Evolutionary conservation across 257 asterid species (phyloP).

Genomic region (Solanum sparsipilum): DNA sequence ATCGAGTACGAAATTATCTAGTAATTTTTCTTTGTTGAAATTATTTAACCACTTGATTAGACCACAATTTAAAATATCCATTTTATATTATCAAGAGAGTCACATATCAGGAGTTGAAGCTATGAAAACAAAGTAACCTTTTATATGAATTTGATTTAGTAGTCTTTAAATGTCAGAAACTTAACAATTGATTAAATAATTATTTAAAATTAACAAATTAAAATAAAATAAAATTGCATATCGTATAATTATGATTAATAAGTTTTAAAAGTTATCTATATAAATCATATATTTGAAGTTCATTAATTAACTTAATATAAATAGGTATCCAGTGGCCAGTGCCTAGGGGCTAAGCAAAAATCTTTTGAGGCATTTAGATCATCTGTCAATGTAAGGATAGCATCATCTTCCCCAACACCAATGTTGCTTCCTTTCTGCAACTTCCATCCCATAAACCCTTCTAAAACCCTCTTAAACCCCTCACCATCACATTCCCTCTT

Average conservation of each 20-base stretch:
- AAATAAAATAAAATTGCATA: not conserved
- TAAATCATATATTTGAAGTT: too few species aligned
- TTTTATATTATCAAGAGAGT: not conserved
- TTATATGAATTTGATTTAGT: not conserved
- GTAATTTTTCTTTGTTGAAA: not conserved
- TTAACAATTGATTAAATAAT: not conserved
- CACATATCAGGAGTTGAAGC: not conserved
- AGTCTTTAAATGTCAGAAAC: not conserved
- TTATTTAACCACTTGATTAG: not conserved
- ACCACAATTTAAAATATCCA: not conserved
- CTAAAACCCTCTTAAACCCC: conserved; percentile 24
- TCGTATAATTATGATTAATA: not conserved
- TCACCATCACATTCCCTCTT: conserved; percentile 4
- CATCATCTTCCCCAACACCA: not conserved
- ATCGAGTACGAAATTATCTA: not conserved
- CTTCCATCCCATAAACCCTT: conserved; percentile 4
- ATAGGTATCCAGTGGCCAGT: not conserved
- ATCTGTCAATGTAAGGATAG: not conserved
- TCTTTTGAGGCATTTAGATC: not conserved
- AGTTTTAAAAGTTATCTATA: not conserved
- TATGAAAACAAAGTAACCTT: not conserved
- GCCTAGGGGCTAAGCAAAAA: not conserved
- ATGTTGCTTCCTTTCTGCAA: conserved; percentile 15
- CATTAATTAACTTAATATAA: not conserved
- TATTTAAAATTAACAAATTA: not conserved